A percentile compares a stretch with the other conserved stretches of the same genome.
These are phyloP conservation scores for Calonectria pseudoturangicola DNA, from an alignment of 2,329 filamentous ascomycete species.

Conservation along the genomic window DNA sequence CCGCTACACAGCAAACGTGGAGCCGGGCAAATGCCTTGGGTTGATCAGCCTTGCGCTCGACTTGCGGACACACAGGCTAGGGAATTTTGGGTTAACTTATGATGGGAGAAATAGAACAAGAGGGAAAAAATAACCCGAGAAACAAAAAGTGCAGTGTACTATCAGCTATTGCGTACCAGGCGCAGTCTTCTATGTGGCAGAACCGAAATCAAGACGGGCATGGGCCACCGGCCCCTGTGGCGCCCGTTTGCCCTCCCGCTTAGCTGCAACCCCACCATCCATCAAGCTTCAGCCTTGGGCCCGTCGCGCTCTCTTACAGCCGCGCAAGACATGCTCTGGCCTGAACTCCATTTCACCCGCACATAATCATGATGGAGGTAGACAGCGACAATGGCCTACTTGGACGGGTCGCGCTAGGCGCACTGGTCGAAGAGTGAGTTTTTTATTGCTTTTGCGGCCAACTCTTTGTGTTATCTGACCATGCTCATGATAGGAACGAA, in stretches of 20 bases:
- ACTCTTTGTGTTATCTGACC: slow-evolving; percentile 48
- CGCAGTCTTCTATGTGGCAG: background rate
- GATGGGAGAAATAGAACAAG: background rate
- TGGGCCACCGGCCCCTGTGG: slow-evolving; percentile 17
- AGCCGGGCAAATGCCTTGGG: background rate
- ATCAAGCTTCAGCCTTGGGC: slow-evolving; percentile 36
- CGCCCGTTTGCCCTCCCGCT: slow-evolving; percentile 42
- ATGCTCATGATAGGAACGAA: slow-evolving; percentile 72
- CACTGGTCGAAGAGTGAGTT: slow-evolving; percentile 74
- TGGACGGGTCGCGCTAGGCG: slow-evolving; percentile 69
- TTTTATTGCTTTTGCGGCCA: slow-evolving; percentile 31
- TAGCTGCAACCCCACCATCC: slow-evolving; percentile 57
- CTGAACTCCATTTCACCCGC: slow-evolving; percentile 39
- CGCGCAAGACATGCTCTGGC: slow-evolving; percentile 34
- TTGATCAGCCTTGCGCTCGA: background rate
- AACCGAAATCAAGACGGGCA: background rate
- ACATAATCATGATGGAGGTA: slow-evolving; percentile 69
- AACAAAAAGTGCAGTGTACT: background rate
- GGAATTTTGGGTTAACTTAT: background rate
- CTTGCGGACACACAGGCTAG: background rate
- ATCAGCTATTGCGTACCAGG: background rate
- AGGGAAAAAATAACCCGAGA: background rate
- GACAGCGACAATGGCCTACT: slow-evolving; percentile 72
- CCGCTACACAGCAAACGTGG: slow-evolving; percentile 10
- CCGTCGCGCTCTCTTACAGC: slow-evolving; percentile 28